Percentiles rank a stretch among this genome's conserved stretches.
phyloP scores from a whole-genome alignment of 768 basidiomycete genomes.

The Thelephora ganbajun region DNA sequence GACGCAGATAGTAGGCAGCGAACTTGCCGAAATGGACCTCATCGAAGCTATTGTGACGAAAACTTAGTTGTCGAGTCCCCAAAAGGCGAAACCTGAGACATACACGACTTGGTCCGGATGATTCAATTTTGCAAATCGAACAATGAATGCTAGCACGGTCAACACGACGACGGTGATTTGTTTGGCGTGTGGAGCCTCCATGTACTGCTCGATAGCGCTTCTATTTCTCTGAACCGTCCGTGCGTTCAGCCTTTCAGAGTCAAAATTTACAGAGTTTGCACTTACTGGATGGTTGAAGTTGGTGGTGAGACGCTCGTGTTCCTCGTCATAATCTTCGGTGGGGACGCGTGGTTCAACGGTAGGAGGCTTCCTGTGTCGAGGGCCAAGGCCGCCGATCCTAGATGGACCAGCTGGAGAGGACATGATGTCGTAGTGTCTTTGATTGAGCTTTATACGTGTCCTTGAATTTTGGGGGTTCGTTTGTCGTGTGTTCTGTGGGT shows the following conservation, averaged over 20 bases:
- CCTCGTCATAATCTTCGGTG: background rate
- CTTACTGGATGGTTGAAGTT: background rate
- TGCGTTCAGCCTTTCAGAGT: background rate
- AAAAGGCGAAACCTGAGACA: slow-evolving; percentile 18
- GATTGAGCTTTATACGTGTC: background rate
- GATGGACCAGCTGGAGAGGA: background rate
- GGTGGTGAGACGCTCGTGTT: background rate
- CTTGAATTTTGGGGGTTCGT: background rate
- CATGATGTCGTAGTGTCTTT: background rate
- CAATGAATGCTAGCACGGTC: slow-evolving; percentile 64
- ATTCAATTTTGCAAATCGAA: slow-evolving; percentile 90
- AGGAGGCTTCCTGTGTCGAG: background rate
- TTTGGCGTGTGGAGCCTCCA: slow-evolving; percentile 54
- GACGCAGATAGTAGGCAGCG: slow-evolving; percentile 81
- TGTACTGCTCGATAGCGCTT: slow-evolving; percentile 42
- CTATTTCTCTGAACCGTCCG: slow-evolving; percentile 30
- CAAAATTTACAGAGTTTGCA: background rate
- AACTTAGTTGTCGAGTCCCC: slow-evolving; percentile 1
- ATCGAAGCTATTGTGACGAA: slow-evolving; percentile 52
- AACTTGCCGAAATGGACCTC: slow-evolving; percentile 99
- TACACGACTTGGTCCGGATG: slow-evolving; percentile 93
- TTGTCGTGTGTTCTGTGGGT: background rate
- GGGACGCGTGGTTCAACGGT: background rate
- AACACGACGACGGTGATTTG: slow-evolving; percentile 44
- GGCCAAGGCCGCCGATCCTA: background rate